Conservation (phyloP, 305 asterid genomes). For the Fraxinus xanthoxyloides region DNA sequence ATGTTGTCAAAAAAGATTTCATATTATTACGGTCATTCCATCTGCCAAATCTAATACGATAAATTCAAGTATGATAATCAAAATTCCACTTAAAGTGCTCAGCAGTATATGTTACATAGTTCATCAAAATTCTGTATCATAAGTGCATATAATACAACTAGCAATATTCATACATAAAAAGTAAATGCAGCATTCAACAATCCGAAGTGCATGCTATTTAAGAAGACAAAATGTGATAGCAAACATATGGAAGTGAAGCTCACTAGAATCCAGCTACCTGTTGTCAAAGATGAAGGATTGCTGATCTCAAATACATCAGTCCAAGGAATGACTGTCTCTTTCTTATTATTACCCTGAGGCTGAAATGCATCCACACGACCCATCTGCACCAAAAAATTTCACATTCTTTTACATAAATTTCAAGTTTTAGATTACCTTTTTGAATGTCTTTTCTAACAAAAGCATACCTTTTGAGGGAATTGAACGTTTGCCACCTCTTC, state of each 20-base stretch:
- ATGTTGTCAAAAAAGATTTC: background rate
- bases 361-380: constrained; percentile 76
- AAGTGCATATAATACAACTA: background rate
- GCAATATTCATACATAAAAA: background rate
- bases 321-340: constrained; percentile 71
- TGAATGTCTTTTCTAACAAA: background rate
- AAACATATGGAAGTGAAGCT: constrained; percentile 13
- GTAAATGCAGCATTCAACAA: background rate
- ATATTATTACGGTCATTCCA: background rate
- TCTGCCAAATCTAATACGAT: background rate
- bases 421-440: background rate
- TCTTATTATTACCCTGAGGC: constrained; percentile 60
- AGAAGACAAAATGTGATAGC: constrained; percentile 4
- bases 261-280: constrained; percentile 34
- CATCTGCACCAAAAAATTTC: constrained; percentile 49
- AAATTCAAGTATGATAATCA: constrained; percentile 9
- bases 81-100: background rate
- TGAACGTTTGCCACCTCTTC: constrained; percentile 70
- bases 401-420: constrained; percentile 4
- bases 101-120: background rate
- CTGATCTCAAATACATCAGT: constrained; percentile 68
- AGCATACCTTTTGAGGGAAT: constrained; percentile 64
- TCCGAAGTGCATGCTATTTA: background rate
- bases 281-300: constrained; percentile 35
- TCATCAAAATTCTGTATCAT: constrained; percentile 1